These are phyloP conservation scores for Sarcocystis neurona DNA, from an alignment of 169 alveolate genomes.

Conservation along the genomic window DNA sequence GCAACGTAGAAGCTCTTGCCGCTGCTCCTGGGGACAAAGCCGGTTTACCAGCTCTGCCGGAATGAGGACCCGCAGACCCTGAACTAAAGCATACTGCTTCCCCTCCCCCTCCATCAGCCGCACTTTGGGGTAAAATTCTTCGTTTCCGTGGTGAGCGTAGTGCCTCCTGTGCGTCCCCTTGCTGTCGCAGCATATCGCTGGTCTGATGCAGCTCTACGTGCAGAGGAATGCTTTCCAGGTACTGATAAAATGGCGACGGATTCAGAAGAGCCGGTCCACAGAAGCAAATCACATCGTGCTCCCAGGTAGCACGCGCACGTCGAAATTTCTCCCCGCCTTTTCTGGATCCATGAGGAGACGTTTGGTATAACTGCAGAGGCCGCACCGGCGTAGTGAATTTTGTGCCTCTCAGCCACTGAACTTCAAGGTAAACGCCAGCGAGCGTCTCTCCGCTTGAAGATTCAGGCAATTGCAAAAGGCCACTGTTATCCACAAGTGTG, in stretches of 20 bases:
- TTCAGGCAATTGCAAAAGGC: not conserved
- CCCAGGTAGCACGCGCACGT: conserved; percentile 20
- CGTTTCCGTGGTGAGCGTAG: not conserved
- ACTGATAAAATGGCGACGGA: not conserved
- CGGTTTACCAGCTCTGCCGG: not conserved
- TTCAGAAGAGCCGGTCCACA: conserved; percentile 34
- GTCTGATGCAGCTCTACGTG: conserved; percentile 18
- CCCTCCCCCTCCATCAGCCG: not conserved
- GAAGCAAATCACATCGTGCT: conserved; percentile 3
- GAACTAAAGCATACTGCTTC: not conserved
- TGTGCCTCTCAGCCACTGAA: not conserved
- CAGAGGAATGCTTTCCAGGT: not conserved
- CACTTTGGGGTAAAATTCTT: not conserved
- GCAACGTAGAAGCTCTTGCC: not conserved
- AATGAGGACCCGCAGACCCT: not conserved
- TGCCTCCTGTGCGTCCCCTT: not conserved
- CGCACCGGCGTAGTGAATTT: not conserved
- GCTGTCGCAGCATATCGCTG: not conserved
- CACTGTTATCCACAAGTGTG: not conserved
- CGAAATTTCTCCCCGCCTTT: not conserved
- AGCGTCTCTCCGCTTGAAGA: not conserved
- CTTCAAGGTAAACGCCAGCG: not conserved
- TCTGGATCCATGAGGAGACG: not conserved
- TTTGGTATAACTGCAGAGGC: no score
- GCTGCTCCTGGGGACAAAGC: not conserved